These are phyloP conservation scores for Paxillus ammoniavirescens DNA, from an alignment of 768 basidiomycete species.

Conservation along the genomic window DNA sequence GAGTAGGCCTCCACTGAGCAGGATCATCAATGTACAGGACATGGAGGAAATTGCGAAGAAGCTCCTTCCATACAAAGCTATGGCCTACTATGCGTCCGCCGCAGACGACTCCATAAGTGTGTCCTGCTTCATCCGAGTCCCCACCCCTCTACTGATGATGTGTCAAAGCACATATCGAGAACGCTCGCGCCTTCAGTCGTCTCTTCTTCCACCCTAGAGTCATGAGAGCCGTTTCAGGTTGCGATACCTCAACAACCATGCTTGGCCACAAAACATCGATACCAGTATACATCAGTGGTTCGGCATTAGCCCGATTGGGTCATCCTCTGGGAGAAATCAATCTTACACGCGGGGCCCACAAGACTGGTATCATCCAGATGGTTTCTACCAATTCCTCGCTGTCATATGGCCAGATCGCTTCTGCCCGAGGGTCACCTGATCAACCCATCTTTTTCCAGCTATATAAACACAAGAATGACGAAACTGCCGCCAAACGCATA, in stretches of 20 bases:
- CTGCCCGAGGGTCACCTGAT: conserved; percentile 46
- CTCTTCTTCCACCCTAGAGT: conserved; percentile 89
- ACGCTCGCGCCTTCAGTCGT: conserved; percentile 75
- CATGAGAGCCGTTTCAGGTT: conserved; percentile 60
- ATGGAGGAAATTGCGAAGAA: conserved; percentile 80
- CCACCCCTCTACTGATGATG: conserved; percentile 14
- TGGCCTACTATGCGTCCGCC: conserved; percentile 84
- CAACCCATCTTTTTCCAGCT: conserved; percentile 81
- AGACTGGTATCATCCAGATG: conserved; percentile 78
- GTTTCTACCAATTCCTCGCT: conserved; percentile 77
- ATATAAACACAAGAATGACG: conserved; percentile 76
- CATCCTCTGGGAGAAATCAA: conserved; percentile 90
- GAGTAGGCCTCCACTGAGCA: conserved; percentile 60
- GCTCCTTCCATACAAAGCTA: conserved; percentile 70
- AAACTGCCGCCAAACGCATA: conserved; percentile 65
- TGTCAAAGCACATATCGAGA: conserved; percentile 57
- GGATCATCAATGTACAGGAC: conserved; percentile 74
- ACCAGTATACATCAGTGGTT: conserved; percentile 81
- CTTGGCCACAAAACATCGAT: conserved; percentile 70
- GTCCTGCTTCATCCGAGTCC: conserved; percentile 24
- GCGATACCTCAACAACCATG: conserved; percentile 70
- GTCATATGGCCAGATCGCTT: conserved; percentile 61
- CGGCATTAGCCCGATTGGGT: conserved; percentile 82
- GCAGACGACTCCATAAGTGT: conserved; percentile 82
- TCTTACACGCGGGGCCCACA: conserved; percentile 67